phyloP scores from a whole-genome alignment of 306 rosid genomes.

The Purshia tridentata region DNA sequence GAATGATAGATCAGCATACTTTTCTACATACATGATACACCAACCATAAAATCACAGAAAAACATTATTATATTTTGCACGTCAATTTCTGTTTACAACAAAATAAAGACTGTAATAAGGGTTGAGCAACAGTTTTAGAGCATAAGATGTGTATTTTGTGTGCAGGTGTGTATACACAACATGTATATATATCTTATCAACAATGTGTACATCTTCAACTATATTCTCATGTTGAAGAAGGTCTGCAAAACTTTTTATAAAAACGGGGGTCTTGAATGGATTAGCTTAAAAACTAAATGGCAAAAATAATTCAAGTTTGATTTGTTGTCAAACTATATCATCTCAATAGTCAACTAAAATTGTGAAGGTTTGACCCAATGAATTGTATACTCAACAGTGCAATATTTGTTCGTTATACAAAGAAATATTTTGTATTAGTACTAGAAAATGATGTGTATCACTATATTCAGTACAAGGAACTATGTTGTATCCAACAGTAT shows the following conservation, averaged over 20 bases:
- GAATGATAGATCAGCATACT: not conserved
- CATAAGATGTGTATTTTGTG: not conserved
- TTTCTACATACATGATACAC: not conserved
- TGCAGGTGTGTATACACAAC: too few relatives aligned
- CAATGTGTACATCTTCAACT: not conserved
- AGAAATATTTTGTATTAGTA: not conserved
- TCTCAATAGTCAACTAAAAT: too few relatives aligned
- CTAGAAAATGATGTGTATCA: slow-evolving; percentile 42
- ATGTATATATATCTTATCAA: too few relatives aligned
- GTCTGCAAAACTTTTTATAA: not conserved
- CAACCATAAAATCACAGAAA: not conserved
- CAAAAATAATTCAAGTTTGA: not conserved
- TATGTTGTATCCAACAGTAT: not conserved
- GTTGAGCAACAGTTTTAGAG: not conserved
- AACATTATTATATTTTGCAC: not conserved
- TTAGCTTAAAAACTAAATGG: not conserved
- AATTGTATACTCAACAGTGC: not conserved
- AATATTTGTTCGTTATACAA: not conserved
- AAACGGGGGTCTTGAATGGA: not conserved
- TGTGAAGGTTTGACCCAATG: not conserved
- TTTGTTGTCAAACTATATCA: not conserved
- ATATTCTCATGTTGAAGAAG: not conserved
- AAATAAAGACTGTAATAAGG: not conserved
- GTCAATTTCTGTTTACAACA: not conserved
- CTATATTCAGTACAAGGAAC: slow-evolving; percentile 47